Conservation (phyloP, 495 filamentous ascomycete species). For the Aspergillus indologenus region DNA sequence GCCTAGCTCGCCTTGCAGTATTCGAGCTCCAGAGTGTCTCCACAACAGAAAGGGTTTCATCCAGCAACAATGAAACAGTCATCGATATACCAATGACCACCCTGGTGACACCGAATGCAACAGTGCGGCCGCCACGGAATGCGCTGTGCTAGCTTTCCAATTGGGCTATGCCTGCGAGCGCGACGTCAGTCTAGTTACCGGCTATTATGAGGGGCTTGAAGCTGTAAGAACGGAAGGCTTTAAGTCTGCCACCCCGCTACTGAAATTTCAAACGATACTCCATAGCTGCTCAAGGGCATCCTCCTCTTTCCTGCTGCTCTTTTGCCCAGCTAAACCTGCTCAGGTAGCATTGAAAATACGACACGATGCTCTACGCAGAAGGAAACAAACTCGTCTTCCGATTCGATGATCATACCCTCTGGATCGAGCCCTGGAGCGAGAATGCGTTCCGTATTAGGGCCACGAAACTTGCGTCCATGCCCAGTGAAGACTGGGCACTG, state of each 20-base stretch:
- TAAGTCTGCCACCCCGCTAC: not conserved
- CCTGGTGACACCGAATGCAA: constrained; percentile 2
- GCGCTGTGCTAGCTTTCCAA: not conserved
- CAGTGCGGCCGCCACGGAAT: not conserved
- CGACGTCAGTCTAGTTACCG: not conserved
- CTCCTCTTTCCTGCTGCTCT: not conserved
- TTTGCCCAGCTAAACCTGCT: not conserved
- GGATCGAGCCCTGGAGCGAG: constrained; percentile 54
- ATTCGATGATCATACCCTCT: constrained; percentile 53
- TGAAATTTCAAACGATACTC: not conserved
- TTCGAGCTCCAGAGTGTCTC: not conserved
- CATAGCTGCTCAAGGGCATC: not conserved
- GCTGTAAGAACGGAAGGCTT: not conserved
- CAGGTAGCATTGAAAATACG: not conserved
- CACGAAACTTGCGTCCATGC: constrained; percentile 47
- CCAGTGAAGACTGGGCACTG: constrained; percentile 54
- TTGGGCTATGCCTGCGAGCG: not conserved
- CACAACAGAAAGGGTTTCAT: not conserved
- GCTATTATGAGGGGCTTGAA: not conserved
- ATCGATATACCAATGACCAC: not conserved
- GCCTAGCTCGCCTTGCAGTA: no score
- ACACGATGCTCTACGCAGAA: constrained; percentile 42
- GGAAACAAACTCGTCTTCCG: constrained; percentile 42
- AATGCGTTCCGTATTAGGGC: constrained; percentile 54
- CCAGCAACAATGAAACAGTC: not conserved